Evolutionary conservation across 2,329 filamentous ascomycete species (phyloP).

Genomic region (Penicillium freii): DNA sequence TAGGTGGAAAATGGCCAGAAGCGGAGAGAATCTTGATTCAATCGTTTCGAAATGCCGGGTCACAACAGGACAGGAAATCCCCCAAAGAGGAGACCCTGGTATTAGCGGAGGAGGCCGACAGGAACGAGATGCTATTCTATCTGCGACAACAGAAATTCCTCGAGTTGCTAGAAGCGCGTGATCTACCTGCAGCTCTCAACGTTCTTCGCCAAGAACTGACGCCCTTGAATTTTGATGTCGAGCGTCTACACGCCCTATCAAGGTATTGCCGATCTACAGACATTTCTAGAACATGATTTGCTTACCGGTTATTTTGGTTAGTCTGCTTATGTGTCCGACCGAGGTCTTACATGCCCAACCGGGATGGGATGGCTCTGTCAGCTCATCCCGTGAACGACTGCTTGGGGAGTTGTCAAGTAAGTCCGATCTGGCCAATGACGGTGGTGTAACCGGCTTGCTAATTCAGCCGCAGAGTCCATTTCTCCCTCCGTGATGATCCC

Average conservation of each 20-base stretch:
- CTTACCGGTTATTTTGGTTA: constrained; percentile 33
- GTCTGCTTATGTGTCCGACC: constrained; percentile 83
- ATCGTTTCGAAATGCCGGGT: constrained; percentile 45
- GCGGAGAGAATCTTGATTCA: constrained; percentile 78
- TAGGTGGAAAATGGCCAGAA: constrained; percentile 76
- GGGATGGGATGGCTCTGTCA: constrained; percentile 78
- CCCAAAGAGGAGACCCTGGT: constrained; percentile 59
- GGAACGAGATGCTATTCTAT: constrained; percentile 78
- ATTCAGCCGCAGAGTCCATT: constrained; percentile 65
- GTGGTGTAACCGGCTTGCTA: constrained; percentile 22
- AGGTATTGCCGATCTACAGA: constrained; percentile 47
- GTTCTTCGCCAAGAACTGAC: constrained; percentile 88
- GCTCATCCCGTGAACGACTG: constrained; percentile 69
- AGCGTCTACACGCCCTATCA: constrained; percentile 77
- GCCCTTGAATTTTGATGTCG: constrained; percentile 75
- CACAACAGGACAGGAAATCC: constrained; percentile 31
- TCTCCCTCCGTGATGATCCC: constrained; percentile 97
- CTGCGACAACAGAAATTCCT: constrained; percentile 93
- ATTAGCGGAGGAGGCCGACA: constrained; percentile 71
- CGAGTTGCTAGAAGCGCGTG: constrained; percentile 75
- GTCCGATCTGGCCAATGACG: constrained; percentile 26
- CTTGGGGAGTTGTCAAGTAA: constrained; percentile 81
- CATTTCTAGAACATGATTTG: background rate
- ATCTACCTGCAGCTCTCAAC: constrained; percentile 70
- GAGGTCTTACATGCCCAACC: constrained; percentile 75